Percentiles rank a stretch among this genome's conserved stretches.
phyloP scores from a whole-genome alignment of 2,329 filamentous ascomycete species.

The Juglanconis sp. region DNA sequence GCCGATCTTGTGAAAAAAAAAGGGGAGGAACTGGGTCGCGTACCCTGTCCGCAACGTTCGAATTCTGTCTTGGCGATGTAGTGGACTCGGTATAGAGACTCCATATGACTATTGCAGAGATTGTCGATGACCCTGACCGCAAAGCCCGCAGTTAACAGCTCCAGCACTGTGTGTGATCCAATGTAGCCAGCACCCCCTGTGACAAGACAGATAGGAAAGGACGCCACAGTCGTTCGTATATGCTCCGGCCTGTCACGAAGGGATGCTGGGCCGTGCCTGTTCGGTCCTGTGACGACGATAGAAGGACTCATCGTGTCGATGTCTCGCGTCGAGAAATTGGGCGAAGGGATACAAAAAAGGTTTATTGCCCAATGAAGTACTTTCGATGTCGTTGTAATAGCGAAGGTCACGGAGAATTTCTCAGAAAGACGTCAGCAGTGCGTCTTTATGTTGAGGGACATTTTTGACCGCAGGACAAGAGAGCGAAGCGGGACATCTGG shows the following conservation, averaged over 20 bases:
- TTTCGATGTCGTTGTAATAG: too few species aligned
- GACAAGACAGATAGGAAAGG: constrained; percentile 13
- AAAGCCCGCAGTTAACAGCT: constrained; percentile 17
- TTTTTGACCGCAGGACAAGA: too few species aligned
- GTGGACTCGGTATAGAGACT: constrained; percentile 13
- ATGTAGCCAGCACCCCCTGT: constrained; percentile 16
- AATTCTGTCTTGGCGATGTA: constrained; percentile 12
- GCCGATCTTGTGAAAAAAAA: constrained; percentile 12
- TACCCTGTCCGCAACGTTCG: constrained; percentile 6
- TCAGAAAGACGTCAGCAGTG: too few species aligned
- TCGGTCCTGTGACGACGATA: neutral
- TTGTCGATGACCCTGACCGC: constrained; percentile 16
- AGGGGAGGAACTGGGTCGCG: constrained; percentile 10
- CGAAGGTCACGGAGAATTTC: too few species aligned
- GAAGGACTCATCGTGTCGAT: neutral
- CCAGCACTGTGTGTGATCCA: constrained; percentile 14
- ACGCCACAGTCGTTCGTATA: neutral
- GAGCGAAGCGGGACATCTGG: too few species aligned
- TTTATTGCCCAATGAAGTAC: too few species aligned
- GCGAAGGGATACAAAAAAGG: too few species aligned
- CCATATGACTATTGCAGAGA: constrained; percentile 15
- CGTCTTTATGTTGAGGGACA: too few species aligned
- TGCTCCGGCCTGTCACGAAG: neutral
- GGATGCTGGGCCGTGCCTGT: neutral
- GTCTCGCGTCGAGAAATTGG: neutral